Evolutionary conservation across 1,284 basidiomycete genomes (phyloP).

Genomic region (Xanthoconium separans): DNA sequence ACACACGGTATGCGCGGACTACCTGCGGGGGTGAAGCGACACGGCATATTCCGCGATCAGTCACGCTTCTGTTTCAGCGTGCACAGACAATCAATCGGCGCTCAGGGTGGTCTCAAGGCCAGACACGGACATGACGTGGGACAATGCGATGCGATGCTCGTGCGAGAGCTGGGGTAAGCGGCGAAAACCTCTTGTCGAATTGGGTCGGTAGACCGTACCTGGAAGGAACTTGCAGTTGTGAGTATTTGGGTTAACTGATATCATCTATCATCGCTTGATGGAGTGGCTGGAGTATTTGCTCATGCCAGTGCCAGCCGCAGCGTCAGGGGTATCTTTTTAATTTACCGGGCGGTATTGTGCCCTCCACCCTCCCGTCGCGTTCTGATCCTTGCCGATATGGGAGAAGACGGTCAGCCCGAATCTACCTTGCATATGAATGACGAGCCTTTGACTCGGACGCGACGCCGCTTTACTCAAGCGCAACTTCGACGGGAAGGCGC

Average conservation of each 20-base stretch:
- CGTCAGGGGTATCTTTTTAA: not conserved
- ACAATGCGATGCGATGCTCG: conserved; percentile 7
- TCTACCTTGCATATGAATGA: not conserved
- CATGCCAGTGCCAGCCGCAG: conserved; percentile 13
- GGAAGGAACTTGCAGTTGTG: not conserved
- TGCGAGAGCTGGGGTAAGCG: conserved; percentile 1
- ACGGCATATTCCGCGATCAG: conserved; percentile 8
- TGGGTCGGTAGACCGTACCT: no score
- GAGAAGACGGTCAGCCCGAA: not conserved
- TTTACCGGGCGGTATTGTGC: not conserved
- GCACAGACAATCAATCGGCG: no score
- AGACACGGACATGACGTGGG: not conserved
- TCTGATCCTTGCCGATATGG: not conserved
- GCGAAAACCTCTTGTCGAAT: not conserved
- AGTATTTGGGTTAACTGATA: not conserved
- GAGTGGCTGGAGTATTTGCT: conserved; percentile 14
- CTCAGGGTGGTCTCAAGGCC: no score
- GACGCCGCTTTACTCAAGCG: conserved; percentile 1
- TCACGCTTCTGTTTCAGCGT: no score
- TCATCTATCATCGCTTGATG: not conserved
- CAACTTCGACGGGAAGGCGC: conserved; percentile 12
- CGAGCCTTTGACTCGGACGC: not conserved
- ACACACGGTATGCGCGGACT: no score
- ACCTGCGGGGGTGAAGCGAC: not conserved
- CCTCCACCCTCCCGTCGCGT: not conserved